Conservation (phyloP, 2,329 filamentous ascomycete species). For the Fusarium scirpi region DNA sequence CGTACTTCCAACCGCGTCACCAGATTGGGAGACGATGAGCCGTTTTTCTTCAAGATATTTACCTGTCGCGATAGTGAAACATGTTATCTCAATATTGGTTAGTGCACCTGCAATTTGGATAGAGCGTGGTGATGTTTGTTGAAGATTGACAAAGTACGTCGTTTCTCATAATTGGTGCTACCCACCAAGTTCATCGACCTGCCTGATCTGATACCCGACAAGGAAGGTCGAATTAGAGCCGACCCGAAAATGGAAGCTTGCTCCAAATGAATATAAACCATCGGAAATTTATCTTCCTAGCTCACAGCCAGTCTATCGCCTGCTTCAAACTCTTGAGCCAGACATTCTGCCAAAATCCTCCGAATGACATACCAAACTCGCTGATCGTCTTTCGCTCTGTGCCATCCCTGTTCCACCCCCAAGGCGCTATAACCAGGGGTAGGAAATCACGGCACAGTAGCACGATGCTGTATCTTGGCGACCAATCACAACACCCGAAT, state of each 20-base stretch:
- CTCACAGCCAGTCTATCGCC: not conserved
- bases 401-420: not conserved
- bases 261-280: not conserved
- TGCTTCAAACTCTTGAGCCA: not conserved
- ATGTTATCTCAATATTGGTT: accelerated
- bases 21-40: not conserved
- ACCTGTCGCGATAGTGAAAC: not conserved
- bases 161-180: no score
- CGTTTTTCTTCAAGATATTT: not conserved
- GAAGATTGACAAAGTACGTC: not conserved
- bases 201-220: no score
- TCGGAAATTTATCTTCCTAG: not conserved
- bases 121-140: not conserved
- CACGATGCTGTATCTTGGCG: not conserved
- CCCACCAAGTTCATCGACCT: no score
- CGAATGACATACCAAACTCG: not conserved
- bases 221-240: no score
- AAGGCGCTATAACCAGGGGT: not conserved
- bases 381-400: not conserved
- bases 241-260: not conserved
- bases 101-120: accelerated
- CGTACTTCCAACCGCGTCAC: not conserved
- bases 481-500: not conserved
- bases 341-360: not conserved
- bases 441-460: slow-evolving; percentile 5